Conservation (phyloP, 352 stramenopile species). For the Globisporangium nunn region DNA sequence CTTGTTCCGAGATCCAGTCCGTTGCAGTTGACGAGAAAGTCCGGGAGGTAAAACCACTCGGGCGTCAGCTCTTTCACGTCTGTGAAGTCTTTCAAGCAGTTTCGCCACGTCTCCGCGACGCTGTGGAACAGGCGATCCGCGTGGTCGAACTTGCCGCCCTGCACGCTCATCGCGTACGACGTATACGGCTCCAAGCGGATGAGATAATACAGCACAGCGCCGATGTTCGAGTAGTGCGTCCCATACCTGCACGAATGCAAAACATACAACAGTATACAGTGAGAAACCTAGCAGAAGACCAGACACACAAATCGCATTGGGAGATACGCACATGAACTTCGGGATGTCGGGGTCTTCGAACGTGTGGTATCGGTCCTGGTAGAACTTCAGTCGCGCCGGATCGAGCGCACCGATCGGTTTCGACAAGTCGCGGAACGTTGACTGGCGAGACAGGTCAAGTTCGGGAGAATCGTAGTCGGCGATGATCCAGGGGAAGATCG, state of each 20-base stretch:
- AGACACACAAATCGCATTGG: not conserved
- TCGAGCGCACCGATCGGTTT: conserved; percentile 98
- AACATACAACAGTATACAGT: not conserved
- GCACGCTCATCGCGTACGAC: conserved; percentile 89
- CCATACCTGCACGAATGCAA: conserved; percentile 50
- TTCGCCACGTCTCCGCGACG: conserved; percentile 85
- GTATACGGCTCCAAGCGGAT: conserved; percentile 98
- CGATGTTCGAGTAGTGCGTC: conserved; percentile 88
- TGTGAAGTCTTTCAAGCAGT: conserved; percentile 84
- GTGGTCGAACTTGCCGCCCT: conserved; percentile 94
- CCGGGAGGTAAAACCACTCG: conserved; percentile 91
- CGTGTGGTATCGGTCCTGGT: conserved; percentile 91
- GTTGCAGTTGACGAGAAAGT: conserved; percentile 89
- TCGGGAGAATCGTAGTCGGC: conserved; percentile 77
- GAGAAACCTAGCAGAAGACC: not conserved
- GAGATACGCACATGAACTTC: conserved; percentile 72
- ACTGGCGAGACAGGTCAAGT: conserved; percentile 55
- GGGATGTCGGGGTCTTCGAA: conserved; percentile 86
- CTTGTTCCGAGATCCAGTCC: conserved; percentile 66
- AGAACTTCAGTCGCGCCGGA: conserved; percentile 85
- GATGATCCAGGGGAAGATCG: conserved; percentile 91
- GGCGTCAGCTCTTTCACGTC: conserved; percentile 93
- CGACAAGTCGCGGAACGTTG: conserved; percentile 93
- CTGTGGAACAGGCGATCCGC: conserved; percentile 91
- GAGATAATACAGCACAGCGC: conserved; percentile 98